A percentile compares a stretch with the other conserved stretches of the same genome.
Evolutionary conservation across 345 rosid species (phyloP).

Genomic region (Passiflora organensis): DNA sequence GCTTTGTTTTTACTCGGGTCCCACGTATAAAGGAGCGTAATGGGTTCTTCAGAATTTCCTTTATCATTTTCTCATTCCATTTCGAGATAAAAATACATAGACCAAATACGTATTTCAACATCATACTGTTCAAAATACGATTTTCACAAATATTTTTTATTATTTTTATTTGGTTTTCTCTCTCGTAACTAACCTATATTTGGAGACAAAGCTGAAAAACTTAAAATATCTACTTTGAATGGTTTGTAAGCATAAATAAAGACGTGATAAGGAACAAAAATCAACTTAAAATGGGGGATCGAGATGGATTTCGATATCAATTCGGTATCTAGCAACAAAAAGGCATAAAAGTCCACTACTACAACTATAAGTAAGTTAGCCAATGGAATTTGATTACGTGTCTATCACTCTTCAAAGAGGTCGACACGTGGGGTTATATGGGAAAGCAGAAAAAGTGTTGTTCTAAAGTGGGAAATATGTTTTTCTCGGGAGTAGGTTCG

Average conservation of each 20-base stretch:
- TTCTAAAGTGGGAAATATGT: background rate
- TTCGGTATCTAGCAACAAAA: no score
- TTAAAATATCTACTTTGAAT: no score
- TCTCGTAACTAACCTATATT: no score
- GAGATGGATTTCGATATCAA: no score
- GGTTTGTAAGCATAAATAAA: no score
- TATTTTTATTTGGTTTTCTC: no score
- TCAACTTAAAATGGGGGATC: no score
- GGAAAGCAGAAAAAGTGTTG: background rate
- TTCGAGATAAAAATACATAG: background rate
- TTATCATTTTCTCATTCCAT: no score
- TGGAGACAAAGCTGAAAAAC: no score
- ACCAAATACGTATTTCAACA: background rate
- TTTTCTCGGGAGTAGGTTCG: slow-evolving; percentile 18
- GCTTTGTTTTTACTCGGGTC: slow-evolving; percentile 19
- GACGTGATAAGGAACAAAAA: no score
- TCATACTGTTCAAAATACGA: background rate
- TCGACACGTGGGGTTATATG: slow-evolving; percentile 25
- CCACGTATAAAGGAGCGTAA: slow-evolving; percentile 1
- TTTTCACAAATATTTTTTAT: background rate
- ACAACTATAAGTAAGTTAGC: rapidly evolving
- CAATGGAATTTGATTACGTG: slow-evolving; percentile 8
- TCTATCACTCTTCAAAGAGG: slow-evolving; percentile 9
- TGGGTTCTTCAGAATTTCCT: background rate
- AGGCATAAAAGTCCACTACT: no score